Conservation (phyloP, 2,329 filamentous ascomycete genomes). For the Cercospora zeae-maydis region DNA sequence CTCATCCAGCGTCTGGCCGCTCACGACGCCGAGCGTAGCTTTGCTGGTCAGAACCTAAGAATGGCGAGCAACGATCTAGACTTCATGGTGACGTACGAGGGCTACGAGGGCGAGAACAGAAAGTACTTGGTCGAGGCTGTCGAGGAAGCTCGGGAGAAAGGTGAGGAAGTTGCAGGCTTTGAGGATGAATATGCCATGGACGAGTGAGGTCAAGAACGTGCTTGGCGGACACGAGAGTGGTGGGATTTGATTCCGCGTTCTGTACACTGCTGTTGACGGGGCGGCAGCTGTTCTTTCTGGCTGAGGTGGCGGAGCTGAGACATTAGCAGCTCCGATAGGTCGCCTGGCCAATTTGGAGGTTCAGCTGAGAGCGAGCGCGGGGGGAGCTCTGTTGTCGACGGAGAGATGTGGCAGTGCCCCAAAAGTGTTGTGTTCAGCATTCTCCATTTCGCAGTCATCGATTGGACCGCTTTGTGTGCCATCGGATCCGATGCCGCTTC, state of each 20-base stretch:
- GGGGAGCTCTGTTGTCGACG: background rate
- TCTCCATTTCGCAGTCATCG: background rate
- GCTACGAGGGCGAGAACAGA: conserved; percentile 12
- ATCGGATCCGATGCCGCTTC: background rate
- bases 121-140: conserved; percentile 3
- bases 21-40: conserved; percentile 27
- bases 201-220: background rate
- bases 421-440: background rate
- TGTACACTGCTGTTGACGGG: background rate
- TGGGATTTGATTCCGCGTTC: background rate
- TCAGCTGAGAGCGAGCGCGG: background rate
- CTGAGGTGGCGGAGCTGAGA: background rate
- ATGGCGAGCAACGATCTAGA: conserved; percentile 19
- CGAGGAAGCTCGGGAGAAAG: background rate
- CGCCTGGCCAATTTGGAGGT: background rate
- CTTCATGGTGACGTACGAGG: conserved; percentile 27
- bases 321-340: background rate
- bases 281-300: background rate
- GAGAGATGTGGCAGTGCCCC: background rate
- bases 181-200: conserved; percentile 1
- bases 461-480: background rate
- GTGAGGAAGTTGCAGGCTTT: conserved; percentile 1
- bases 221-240: background rate
- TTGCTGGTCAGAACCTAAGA: conserved; percentile 14
- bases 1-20: conserved; percentile 29